Evolutionary conservation across 106 monocot genomes (phyloP), one percentile per base, ranked within the genome.

Genomic region (Cymbidium sinense): DNA sequence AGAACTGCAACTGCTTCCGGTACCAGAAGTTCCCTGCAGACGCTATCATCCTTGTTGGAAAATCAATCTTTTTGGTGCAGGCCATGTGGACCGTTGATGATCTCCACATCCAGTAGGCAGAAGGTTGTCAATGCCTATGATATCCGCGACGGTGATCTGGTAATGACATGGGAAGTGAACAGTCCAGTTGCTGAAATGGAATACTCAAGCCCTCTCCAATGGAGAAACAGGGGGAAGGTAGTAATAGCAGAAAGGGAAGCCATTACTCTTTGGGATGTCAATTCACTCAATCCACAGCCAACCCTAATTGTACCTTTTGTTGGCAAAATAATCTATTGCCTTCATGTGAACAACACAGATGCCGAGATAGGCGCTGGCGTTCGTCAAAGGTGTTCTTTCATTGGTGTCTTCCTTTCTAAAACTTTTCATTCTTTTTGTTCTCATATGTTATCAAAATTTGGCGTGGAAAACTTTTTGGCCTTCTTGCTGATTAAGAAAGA

Each of bases 251-350:
- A 90, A 76, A 87, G 81, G 50, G 93, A 99, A 62, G 86, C 82
- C 11, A 84, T 99, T 54, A 80, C 84, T 51, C 84, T 99, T 75
- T 99, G 99, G 99, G 99, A 99, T 88, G 95, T 99, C 23, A 95
- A 95, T 80, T 95, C 95, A 39, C 78, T 93, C 37, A 86, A 77
- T 75, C 90, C 99, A 33, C 88, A 90, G 72, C 86, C 95, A 2
- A 41, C 93, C 71, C 64, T 92, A 19, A 82, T 90, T 76, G 79
- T 95, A 77, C 29, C 88, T 21, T 85, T 58, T 37, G 70, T 55
- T 76, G 90, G 86, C 21, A 92, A 90, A 81, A 88, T 73, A 75
- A 76, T 95, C 52, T 76, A 70, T 73, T 87, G 89, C 21, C 87
- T 99, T 76, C 90, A 99, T 87, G 86, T 99, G 8, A 95, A 89